Evolutionary conservation across 2,329 filamentous ascomycete species (phyloP), one percentile per base, ranked within the genome.

Genomic region (Rhinocladiella similis): DNA sequence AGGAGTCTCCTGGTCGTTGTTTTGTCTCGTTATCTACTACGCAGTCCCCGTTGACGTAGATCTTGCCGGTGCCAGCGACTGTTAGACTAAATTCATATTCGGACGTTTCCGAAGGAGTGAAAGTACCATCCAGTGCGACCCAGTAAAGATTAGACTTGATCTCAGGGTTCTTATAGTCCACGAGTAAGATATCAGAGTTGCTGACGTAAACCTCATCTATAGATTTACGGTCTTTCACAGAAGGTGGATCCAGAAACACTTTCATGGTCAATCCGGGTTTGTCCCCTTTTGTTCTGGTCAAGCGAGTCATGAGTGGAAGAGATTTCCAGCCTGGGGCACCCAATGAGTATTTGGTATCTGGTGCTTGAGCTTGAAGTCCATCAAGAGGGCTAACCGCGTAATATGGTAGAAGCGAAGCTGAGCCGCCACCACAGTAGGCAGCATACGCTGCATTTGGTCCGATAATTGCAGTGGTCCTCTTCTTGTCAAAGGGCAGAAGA

Each of bases 11-110:
- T 20, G 81, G 78, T 46, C 70, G 75, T 68, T 89, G 86, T 56
- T 84, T 82, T 47, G 83, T 85, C 16, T 80, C 79, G 65, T 89
- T 88, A 71, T 88, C 84, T 18, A 89, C 80, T 27, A 88, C 75
- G 2, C 87, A 72, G 56, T 84, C 73, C 57, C 75, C 84, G 61
- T 89, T 81, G 53, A 88, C 78, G 62, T 80, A 85, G 10, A 88
- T 75, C 62, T 82, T 83, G n/a, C 84, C 85, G 1, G 83, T 85
- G 22, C 86, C 86, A 42, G 80, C 81, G 6, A 88, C 85, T 4
- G 83, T 82, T 22, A 87, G 74, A n/a, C 85, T 82, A 54, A 89
- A 81, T 65, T 88, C 84, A 68, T 84, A 88, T 1, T 78, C 73
- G 39, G 79, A 79, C 61, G 83, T 82, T 60, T 85, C 80, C 3